Evolutionary conservation across 768 basidiomycete genomes (phyloP).

Genomic region (Lanmaoa rubissima): DNA sequence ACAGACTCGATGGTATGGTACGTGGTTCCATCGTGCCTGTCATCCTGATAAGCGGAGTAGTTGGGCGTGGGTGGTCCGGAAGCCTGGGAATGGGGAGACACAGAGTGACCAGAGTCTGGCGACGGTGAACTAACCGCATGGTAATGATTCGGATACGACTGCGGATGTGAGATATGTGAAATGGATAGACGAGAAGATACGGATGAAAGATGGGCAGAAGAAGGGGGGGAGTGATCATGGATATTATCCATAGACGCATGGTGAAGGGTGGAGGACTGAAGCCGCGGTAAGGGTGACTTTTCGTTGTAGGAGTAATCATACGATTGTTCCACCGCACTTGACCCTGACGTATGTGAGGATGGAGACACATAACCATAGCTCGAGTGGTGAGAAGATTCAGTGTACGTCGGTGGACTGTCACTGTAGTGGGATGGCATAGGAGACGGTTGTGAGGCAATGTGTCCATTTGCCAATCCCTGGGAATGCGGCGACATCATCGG

Average conservation of each 20-base stretch:
- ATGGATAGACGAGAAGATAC: slow-evolving; percentile 57
- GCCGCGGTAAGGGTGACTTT: slow-evolving; percentile 30
- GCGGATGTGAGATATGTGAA: slow-evolving; percentile 58
- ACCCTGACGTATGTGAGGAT: slow-evolving; percentile 22
- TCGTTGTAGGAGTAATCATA: slow-evolving; percentile 33
- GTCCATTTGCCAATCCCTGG: slow-evolving; percentile 38
- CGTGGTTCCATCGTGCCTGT: slow-evolving; percentile 38
- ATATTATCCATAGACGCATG: slow-evolving; percentile 28
- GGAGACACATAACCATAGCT: slow-evolving; percentile 31
- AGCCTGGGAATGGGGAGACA: slow-evolving; percentile 35
- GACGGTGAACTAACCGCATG: slow-evolving; percentile 43
- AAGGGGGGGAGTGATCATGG: slow-evolving; percentile 32
- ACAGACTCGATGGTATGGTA: slow-evolving; percentile 38
- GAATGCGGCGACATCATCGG: slow-evolving; percentile 35
- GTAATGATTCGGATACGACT: slow-evolving; percentile 40
- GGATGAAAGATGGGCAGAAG: slow-evolving; percentile 32
- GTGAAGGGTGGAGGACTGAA: slow-evolving; percentile 30
- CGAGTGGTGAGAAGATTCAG: slow-evolving; percentile 32
- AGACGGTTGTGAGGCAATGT: slow-evolving; percentile 30
- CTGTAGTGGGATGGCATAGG: slow-evolving; percentile 30
- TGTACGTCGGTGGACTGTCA: slow-evolving; percentile 31
- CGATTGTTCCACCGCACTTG: slow-evolving; percentile 26
- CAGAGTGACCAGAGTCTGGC: slow-evolving; percentile 51
- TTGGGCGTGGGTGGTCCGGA: slow-evolving; percentile 34
- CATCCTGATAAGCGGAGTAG: slow-evolving; percentile 48